Base-by-base conservation (phyloP, 495 filamentous ascomycete genomes). In the Hyaloscypha finlandica region DNA sequence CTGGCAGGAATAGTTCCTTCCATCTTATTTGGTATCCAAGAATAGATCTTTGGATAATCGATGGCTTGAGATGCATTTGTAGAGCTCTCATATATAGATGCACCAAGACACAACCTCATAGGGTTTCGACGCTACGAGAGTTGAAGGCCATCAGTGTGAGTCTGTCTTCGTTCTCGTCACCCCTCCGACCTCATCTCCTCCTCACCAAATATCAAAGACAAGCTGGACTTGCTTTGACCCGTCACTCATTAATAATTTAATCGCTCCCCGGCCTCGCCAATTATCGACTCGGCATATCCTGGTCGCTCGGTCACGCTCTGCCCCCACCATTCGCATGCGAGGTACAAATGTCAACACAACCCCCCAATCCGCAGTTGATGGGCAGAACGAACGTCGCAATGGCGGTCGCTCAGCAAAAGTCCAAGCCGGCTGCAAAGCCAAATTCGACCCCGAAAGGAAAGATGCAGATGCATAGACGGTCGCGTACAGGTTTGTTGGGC, bases 401-500 rank as follows among this genome's bases (percentile, higher is more conserved):
- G 84, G 83, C 83, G 68, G 78, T 83, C 70, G 77, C 84, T 76
- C 80, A 81, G 77, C 72, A 81, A 64, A 86, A 86, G 74, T 71
- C 79, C 63, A 86, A 86, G 79, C 68, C 82, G 73, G 77, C 81
- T 74, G 74, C 80, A 62, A 85, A 84, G 76, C 52, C 71, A 56
- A 65, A 61, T 45, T 11, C 64, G 20, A 61, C 70, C 25, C 42
- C 66, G 16, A 88, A 90, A 76, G 79, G 81, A 72, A 85, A 88
- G 74, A 80, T 85, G 73, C 94, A 95, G 82, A 92, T 92, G 84
- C 94, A 98, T 78, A 89, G 92, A 74, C 86, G 94, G 71, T 97
- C 94, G 71, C 89, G 94, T 74, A 95, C 93, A 85, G 94, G 94
- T 96, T 81, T 68, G 89, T 83, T 59, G 39, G 58, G 61, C 45